These are phyloP conservation scores for Aspergillus chevalieri DNA, from an alignment of 2,329 filamentous ascomycete species.

Conservation along the genomic window DNA sequence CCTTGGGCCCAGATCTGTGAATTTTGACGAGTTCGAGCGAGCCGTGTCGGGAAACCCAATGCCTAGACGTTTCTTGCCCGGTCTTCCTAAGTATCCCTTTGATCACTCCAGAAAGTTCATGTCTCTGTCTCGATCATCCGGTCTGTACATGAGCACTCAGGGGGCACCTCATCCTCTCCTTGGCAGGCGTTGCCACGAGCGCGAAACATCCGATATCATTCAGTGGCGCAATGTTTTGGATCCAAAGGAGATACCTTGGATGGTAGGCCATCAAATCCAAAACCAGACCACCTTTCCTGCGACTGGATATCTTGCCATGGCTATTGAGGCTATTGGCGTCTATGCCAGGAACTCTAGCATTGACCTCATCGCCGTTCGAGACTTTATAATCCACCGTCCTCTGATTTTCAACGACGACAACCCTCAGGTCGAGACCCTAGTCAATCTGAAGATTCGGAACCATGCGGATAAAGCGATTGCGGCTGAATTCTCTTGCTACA, in stretches of 20 bases:
- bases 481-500: not conserved
- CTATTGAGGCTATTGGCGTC: slow-evolving; percentile 16
- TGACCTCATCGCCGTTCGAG: slow-evolving; percentile 17
- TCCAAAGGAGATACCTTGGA: slow-evolving; percentile 27
- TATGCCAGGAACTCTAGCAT: slow-evolving; percentile 2
- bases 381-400: slow-evolving; percentile 19
- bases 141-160: not conserved
- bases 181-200: not conserved
- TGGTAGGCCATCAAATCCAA: slow-evolving; percentile 28
- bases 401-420: slow-evolving; percentile 19
- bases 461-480: not conserved
- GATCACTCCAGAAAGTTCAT: not conserved
- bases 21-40: slow-evolving; percentile 5
- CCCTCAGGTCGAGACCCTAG: slow-evolving; percentile 13
- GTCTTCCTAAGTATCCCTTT: not conserved
- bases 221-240: slow-evolving; percentile 27
- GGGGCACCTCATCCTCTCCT: not conserved
- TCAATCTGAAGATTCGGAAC: slow-evolving; percentile 8
- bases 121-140: not conserved
- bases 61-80: not conserved
- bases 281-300: slow-evolving; percentile 26
- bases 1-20: slow-evolving; percentile 7
- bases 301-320: slow-evolving; percentile 23
- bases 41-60: slow-evolving; percentile 12
- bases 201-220: not conserved